Conservation (phyloP, 176 grass and related monocot genomes). For the Avena sativa region DNA sequence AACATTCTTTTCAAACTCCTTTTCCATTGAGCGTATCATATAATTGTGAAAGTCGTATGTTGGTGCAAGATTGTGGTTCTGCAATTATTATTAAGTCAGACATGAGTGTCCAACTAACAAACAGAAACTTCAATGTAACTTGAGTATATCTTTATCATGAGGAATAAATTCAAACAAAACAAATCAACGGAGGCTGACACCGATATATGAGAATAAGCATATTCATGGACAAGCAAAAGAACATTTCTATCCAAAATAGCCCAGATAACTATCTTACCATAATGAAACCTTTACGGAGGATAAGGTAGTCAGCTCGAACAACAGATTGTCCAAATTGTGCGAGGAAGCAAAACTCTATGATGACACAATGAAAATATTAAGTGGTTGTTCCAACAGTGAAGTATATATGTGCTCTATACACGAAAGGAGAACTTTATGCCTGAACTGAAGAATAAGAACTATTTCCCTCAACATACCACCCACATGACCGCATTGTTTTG, state of each 20-base stretch:
- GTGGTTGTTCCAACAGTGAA: not conserved
- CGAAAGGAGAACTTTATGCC: constrained; percentile 27
- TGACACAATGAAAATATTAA: constrained; percentile 30
- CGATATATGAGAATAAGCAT: not conserved
- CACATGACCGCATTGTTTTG: constrained; percentile 78
- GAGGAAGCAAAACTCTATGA: constrained; percentile 83
- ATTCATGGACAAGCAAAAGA: constrained; percentile 17
- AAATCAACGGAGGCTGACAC: not conserved
- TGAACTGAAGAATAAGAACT: constrained; percentile 10
- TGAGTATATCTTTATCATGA: not conserved
- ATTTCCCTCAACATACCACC: constrained; percentile 67
- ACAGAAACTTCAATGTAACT: constrained; percentile 4
- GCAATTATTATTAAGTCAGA: constrained; percentile 53
- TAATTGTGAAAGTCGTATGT: constrained; percentile 94
- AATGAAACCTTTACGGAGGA: constrained; percentile 93
- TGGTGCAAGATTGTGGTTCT: constrained; percentile 84
- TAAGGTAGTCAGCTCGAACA: constrained; percentile 94
- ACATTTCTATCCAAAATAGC: constrained; percentile 10
- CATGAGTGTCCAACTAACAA: not conserved
- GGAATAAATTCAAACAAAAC: not conserved
- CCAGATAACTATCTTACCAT: constrained; percentile 51
- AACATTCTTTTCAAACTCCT: constrained; percentile 94
- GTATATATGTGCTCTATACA: not conserved
- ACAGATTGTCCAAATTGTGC: constrained; percentile 93
- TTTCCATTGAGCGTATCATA: constrained; percentile 98